A percentile compares a stretch with the other conserved stretches of the same genome.
These are phyloP conservation scores for Hyphopichia wangnamkhiaoensis DNA, from an alignment of 1,139 yeast species.

Conservation along the genomic window DNA sequence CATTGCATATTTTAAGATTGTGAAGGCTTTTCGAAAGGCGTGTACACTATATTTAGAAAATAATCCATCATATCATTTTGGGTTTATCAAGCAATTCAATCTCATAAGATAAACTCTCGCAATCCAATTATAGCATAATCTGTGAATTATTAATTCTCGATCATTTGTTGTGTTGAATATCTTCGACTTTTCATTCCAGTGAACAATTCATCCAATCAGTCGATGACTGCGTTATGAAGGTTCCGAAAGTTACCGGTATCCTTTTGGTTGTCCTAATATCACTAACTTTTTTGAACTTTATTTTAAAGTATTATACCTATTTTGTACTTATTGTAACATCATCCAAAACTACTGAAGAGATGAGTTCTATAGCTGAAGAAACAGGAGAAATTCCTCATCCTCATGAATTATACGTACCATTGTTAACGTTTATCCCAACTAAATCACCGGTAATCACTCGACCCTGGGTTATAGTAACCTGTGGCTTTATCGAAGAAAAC, in stretches of 20 bases:
- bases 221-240: conserved; percentile 23
- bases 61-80: too few species aligned
- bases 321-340: conserved; percentile 34
- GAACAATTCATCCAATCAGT: too few species aligned
- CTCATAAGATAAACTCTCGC: too few species aligned
- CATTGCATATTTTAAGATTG: too few species aligned
- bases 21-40: too few species aligned
- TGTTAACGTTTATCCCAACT: conserved; percentile 41
- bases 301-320: conserved; percentile 33
- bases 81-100: too few species aligned
- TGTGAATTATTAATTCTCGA: too few species aligned
- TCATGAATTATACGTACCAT: conserved; percentile 42
- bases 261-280: conserved; percentile 34
- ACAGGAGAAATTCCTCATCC: conserved; percentile 43
- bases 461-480: conserved; percentile 42
- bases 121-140: too few species aligned
- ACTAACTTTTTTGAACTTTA: conserved; percentile 27
- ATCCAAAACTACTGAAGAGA: conserved; percentile 25
- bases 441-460: conserved; percentile 36
- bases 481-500: conserved; percentile 37
- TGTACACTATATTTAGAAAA: too few species aligned
- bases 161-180: too few species aligned
- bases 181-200: too few species aligned
- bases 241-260: conserved; percentile 39
- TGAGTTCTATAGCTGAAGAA: conserved; percentile 30